A percentile compares a stretch with the other conserved stretches of the same genome.
phyloP scores from a whole-genome alignment of 495 filamentous ascomycete genomes.

The Aspergillus funiculosus region DNA sequence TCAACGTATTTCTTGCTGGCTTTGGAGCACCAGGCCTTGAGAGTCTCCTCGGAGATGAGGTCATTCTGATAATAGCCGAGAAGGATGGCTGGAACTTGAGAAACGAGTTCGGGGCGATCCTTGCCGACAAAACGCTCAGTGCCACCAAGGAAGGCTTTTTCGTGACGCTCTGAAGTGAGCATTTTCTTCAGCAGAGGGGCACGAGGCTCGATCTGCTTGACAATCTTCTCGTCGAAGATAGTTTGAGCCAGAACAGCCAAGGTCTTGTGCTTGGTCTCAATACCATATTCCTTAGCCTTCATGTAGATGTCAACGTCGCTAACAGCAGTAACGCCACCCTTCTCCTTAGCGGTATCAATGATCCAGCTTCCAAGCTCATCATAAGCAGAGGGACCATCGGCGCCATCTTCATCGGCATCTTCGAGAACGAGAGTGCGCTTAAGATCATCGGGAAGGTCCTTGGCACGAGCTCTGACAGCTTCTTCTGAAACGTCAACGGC shows the following conservation, averaged over 20 bases:
- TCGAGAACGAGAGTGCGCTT: constrained; percentile 83
- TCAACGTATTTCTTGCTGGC: constrained; percentile 98
- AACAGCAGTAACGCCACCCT: constrained; percentile 66
- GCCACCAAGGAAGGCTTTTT: constrained; percentile 96
- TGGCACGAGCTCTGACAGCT: constrained; percentile 88
- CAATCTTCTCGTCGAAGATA: constrained; percentile 85
- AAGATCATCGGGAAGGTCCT: constrained; percentile 83
- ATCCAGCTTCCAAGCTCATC: constrained; percentile 95
- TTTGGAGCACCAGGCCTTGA: constrained; percentile 87
- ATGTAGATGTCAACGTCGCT: constrained; percentile 85
- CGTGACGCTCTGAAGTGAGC: constrained; percentile 81
- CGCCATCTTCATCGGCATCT: constrained; percentile 79
- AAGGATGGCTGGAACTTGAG: constrained; percentile 77
- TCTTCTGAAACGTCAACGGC: constrained; percentile 91
- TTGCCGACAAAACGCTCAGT: constrained; percentile 88
- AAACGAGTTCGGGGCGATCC: constrained; percentile 70
- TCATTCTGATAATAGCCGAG: constrained; percentile 84
- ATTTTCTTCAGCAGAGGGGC: constrained; percentile 86
- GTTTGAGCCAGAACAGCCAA: constrained; percentile 87
- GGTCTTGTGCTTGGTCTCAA: constrained; percentile 92
- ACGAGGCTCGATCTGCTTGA: constrained; percentile 76
- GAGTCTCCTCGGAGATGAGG: constrained; percentile 75
- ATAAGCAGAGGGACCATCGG: constrained; percentile 75
- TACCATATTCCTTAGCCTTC: constrained; percentile 91
- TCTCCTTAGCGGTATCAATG: constrained; percentile 62